Conservation (phyloP, 2,329 filamentous ascomycete species). For the Lomentospora prolificans region DNA sequence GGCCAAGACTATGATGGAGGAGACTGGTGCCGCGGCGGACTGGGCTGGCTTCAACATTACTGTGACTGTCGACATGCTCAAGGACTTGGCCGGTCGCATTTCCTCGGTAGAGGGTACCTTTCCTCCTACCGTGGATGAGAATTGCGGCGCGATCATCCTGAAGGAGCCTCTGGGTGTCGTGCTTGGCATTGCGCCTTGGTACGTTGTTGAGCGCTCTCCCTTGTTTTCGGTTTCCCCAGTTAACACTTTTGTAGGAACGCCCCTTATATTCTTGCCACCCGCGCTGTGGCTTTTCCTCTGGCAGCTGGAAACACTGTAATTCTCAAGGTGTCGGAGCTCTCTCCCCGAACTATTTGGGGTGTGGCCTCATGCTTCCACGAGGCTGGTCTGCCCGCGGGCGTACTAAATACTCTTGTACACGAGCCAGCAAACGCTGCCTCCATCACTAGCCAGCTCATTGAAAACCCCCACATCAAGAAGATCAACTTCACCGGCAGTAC, state of each 20-base stretch:
- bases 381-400: slow-evolving; percentile 67
- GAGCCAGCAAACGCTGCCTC: slow-evolving; percentile 56
- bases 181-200: slow-evolving; percentile 75
- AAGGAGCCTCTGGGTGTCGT: slow-evolving; percentile 74
- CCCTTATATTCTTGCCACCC: slow-evolving; percentile 42
- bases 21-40: slow-evolving; percentile 28
- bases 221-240: not conserved
- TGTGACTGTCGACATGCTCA: slow-evolving; percentile 26
- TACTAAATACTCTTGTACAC: slow-evolving; percentile 61
- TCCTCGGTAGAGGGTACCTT: slow-evolving; percentile 26
- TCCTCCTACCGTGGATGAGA: slow-evolving; percentile 21
- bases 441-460: slow-evolving; percentile 59
- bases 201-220: slow-evolving; percentile 15
- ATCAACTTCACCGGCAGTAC: slow-evolving; percentile 83
- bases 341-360: slow-evolving; percentile 53
- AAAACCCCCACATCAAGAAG: slow-evolving; percentile 60
- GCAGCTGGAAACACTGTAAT: slow-evolving; percentile 71
- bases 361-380: slow-evolving; percentile 57
- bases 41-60: slow-evolving; percentile 33
- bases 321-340: slow-evolving; percentile 61
- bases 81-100: slow-evolving; percentile 34
- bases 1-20: slow-evolving; percentile 43
- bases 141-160: slow-evolving; percentile 48
- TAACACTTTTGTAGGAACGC: slow-evolving; percentile 37
- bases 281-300: slow-evolving; percentile 52